Evolutionary conservation across 2,329 filamentous ascomycete species (phyloP).

Genomic region (Ilyonectria destructans): DNA sequence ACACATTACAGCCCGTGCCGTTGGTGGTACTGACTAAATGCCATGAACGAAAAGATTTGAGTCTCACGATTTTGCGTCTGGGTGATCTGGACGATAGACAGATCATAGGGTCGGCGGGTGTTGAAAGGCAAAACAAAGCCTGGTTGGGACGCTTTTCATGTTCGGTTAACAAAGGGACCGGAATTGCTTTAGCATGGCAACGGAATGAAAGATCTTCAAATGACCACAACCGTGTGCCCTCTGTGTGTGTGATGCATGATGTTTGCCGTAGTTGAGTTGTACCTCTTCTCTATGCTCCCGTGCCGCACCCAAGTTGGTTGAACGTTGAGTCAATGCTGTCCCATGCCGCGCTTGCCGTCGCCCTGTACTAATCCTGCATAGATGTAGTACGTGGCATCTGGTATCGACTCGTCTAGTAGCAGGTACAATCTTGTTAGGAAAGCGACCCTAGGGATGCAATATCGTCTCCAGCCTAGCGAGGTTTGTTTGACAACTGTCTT

Average conservation of each 20-base stretch:
- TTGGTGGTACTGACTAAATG: constrained; percentile 65
- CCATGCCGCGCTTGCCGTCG: neutral
- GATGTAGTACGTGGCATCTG: neutral
- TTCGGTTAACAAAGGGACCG: constrained; percentile 59
- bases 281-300: neutral
- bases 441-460: neutral
- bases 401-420: neutral
- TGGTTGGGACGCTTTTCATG: constrained; percentile 60
- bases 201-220: constrained; percentile 58
- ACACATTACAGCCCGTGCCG: constrained; percentile 69
- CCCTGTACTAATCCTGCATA: neutral
- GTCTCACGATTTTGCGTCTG: constrained; percentile 59
- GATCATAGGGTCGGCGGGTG: constrained; percentile 55
- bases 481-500: neutral
- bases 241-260: constrained; percentile 6
- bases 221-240: constrained; percentile 40
- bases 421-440: neutral
- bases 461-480: neutral
- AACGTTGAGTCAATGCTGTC: neutral
- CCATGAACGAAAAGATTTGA: constrained; percentile 52
- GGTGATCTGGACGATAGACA: constrained; percentile 56
- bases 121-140: constrained; percentile 55
- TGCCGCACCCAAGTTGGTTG: neutral
- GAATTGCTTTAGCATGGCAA: constrained; percentile 58
- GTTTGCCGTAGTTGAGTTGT: neutral